Base-by-base conservation (phyloP, 371 early-diverging fungal species). In the Dipsacomyces acuminosporus region DNA sequence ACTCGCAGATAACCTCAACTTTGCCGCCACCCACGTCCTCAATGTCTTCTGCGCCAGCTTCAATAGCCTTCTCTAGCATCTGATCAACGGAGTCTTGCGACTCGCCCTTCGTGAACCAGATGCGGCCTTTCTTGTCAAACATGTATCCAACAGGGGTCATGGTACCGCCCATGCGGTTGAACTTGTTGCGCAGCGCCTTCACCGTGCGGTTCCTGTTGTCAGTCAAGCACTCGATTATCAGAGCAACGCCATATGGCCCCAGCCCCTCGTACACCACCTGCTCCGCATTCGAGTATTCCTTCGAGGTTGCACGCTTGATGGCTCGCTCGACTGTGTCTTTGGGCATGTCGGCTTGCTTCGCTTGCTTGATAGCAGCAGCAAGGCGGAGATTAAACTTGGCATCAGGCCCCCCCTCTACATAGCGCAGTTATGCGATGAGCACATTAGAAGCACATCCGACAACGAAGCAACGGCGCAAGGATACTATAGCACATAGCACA, bases 321-420 rank as follows among this genome's bases (percentile, higher is more conserved):
- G 88, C 85, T 36, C 73, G 78, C 54, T 89, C 87, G 38, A 87
- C 69, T 54, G 76, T 89, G 49, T 82, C 82, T 52, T 84, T 89
- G 8, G 90, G 85, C 79, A 89, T 76, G 55, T 78, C 80, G 0
- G 71, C 76, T 26, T 73, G 71, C 48, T 77, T 78, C 5, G 86
- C 87, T 51, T 77, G 75, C 26, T 76, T 76, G n/a, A 89, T 59
- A 7, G 82, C 78, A 2, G 85, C 74, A 2, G 80, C 76, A 15
- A 85, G 59, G 30, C 76, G 66, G 11, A 78, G 60, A 54, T 82
- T 82, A 20, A 71, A 41, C 13, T 36, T 34, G 3, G 77, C 72
- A 64, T 84, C 85, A 0, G 73, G n/a, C 8, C 81, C 81, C 15
- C 78, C 78, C 36, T 76, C 80, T 78, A 62, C 8, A 45, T 22